phyloP scores from a whole-genome alignment of 2,329 filamentous ascomycete species.

The Neofusicoccum laricinum region DNA sequence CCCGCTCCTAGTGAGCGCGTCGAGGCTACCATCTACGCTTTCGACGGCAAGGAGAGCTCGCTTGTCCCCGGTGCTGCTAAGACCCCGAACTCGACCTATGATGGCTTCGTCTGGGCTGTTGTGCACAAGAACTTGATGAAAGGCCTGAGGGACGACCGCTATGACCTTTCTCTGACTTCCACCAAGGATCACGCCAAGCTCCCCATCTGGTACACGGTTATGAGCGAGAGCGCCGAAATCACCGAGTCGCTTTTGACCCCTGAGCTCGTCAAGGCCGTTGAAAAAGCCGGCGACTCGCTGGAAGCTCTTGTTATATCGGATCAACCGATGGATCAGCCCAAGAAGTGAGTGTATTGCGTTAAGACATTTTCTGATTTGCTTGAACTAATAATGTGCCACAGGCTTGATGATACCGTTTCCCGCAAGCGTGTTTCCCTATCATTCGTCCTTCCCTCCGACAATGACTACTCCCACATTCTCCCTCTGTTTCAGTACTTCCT shows the following conservation, averaged over 20 bases:
- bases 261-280: slow-evolving; percentile 79
- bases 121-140: slow-evolving; percentile 96
- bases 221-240: slow-evolving; percentile 96
- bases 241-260: slow-evolving; percentile 82
- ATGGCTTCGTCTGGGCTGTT: slow-evolving; percentile 90
- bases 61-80: slow-evolving; percentile 65
- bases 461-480: slow-evolving; percentile 54
- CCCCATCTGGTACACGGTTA: slow-evolving; percentile 84
- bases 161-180: slow-evolving; percentile 87
- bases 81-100: slow-evolving; percentile 62
- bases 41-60: slow-evolving; percentile 85
- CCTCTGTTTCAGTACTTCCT: slow-evolving; percentile 80
- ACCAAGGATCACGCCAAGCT: slow-evolving; percentile 93
- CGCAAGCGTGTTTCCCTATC: slow-evolving; percentile 85
- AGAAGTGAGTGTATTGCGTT: slow-evolving; percentile 59
- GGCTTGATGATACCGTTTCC: slow-evolving; percentile 76
- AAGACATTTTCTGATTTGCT: neutral
- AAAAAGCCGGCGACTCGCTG: slow-evolving; percentile 68
- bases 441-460: slow-evolving; percentile 59
- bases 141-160: slow-evolving; percentile 83
- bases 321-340: slow-evolving; percentile 82
- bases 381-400: slow-evolving; percentile 35
- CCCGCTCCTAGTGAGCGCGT: slow-evolving; percentile 66
- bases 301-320: slow-evolving; percentile 89
- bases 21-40: slow-evolving; percentile 78